phyloP scores from a whole-genome alignment of 805 yeast genomes.

The Saccharomycopsis guyanensis region DNA sequence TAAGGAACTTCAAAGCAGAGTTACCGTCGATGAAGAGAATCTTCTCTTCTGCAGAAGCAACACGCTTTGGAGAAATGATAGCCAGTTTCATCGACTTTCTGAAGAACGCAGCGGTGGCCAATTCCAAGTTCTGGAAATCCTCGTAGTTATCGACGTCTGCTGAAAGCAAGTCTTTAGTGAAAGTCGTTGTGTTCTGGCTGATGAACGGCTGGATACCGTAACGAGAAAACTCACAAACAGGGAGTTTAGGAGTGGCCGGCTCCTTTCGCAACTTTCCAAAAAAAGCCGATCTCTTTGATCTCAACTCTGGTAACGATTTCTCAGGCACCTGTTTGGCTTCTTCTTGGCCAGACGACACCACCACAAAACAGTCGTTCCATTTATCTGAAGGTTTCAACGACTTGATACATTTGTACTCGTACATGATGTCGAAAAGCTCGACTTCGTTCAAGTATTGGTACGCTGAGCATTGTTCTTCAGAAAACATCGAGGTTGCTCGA shows the following conservation, averaged over 20 bases:
- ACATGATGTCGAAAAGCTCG: slow-evolving; percentile 11
- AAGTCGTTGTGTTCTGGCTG: background rate
- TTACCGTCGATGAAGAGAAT: slow-evolving; percentile 4
- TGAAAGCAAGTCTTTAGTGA: background rate
- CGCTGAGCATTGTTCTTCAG: background rate
- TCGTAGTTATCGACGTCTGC: background rate
- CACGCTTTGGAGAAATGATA: background rate
- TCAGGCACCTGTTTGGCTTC: background rate
- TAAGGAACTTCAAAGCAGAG: slow-evolving; percentile 3
- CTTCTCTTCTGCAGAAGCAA: background rate
- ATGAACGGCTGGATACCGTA: background rate
- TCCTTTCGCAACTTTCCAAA: background rate
- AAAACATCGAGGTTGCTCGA: background rate
- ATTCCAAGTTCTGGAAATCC: slow-evolving; percentile 2
- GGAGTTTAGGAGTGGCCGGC: background rate
- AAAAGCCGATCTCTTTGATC: background rate
- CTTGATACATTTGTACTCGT: slow-evolving; percentile 15
- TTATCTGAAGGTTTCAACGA: slow-evolving; percentile 4
- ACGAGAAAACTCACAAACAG: background rate
- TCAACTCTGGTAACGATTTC: background rate
- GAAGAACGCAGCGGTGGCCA: slow-evolving; percentile 3
- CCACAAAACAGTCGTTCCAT: slow-evolving; percentile 12
- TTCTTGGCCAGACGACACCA: slow-evolving; percentile 2
- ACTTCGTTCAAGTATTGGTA: slow-evolving; percentile 11
- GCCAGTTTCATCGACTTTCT: background rate